These are phyloP conservation scores for Theobroma grandiflorum DNA, from an alignment of 441 rosid genomes.

Conservation along the genomic window DNA sequence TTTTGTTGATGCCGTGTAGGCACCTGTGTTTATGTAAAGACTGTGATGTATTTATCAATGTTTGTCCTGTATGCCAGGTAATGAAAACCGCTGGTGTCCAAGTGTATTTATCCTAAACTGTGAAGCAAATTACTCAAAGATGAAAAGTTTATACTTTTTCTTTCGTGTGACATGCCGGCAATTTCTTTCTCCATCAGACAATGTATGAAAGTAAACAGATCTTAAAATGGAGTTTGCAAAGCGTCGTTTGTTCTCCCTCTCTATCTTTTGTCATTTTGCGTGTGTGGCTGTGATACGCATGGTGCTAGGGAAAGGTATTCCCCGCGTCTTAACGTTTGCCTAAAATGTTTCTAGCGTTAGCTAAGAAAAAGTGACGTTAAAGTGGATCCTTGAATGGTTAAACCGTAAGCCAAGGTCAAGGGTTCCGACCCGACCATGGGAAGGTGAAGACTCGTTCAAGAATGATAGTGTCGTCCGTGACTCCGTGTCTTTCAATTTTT, in stretches of 20 bases:
- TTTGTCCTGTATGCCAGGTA: conserved; percentile 84
- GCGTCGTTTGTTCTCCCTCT: not conserved
- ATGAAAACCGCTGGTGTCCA: conserved; percentile 65
- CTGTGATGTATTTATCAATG: conserved; percentile 57
- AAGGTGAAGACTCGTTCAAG: too few relatives aligned
- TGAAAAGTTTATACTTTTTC: conserved; percentile 17
- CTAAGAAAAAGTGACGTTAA: too few relatives aligned
- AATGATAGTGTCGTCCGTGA: too few relatives aligned
- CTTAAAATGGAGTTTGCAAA: conserved; percentile 25
- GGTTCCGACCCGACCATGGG: too few relatives aligned
- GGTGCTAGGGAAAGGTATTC: not conserved
- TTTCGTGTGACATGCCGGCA: conserved; percentile 7
- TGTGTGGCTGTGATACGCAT: not conserved
- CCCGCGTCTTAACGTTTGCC: not conserved
- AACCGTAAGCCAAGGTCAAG: too few relatives aligned
- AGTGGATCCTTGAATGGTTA: too few relatives aligned
- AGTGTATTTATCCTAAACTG: conserved; percentile 60
- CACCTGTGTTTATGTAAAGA: conserved; percentile 85
- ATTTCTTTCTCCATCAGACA: conserved; percentile 3
- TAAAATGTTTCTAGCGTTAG: too few relatives aligned
- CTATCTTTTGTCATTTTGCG: not conserved
- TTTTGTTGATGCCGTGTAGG: conserved; percentile 84
- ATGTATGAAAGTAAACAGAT: conserved; percentile 28
- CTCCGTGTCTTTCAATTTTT: too few relatives aligned
- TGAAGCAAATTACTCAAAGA: conserved; percentile 33